A percentile compares a stretch with the other conserved stretches of the same genome.
Conservation (phyloP, 2,329 filamentous ascomycete genomes). For the Sporothrix sp. region DNA sequence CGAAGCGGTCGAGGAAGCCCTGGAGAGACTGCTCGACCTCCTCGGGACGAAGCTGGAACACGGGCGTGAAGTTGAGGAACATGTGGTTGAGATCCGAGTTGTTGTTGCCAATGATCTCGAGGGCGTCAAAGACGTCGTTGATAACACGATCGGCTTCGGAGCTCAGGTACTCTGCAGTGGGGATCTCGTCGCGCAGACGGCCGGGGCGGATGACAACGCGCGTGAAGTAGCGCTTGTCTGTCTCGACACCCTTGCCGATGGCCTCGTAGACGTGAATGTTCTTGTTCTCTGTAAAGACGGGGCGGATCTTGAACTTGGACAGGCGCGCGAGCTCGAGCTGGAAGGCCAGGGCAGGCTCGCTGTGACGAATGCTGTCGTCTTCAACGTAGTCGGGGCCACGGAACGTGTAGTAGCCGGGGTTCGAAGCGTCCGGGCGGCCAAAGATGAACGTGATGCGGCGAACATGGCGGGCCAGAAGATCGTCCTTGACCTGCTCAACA, state of each 20-base stretch:
- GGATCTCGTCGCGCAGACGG: conserved; percentile 90
- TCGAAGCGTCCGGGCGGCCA: conserved; percentile 85
- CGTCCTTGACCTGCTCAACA: conserved; percentile 71
- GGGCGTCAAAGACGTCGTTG: conserved; percentile 93
- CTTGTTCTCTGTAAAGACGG: conserved; percentile 97
- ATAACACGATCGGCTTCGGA: conserved; percentile 94
- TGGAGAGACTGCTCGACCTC: conserved; percentile 90
- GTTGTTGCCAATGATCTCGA: conserved; percentile 98
- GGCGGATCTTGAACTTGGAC: conserved; percentile 95
- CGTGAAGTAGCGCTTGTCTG: conserved; percentile 97
- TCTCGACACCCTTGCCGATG: conserved; percentile 85
- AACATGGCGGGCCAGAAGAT: conserved; percentile 70
- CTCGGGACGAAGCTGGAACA: conserved; percentile 81
- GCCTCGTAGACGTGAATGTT: conserved; percentile 99
- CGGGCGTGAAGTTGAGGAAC: conserved; percentile 98
- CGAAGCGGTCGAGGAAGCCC: conserved; percentile 94
- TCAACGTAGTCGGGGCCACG: conserved; percentile 81
- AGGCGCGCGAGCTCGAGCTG: conserved; percentile 92
- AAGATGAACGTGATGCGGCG: conserved; percentile 94
- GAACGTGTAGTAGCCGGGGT: conserved; percentile 98
- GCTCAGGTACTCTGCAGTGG: conserved; percentile 96
- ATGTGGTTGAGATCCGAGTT: conserved; percentile 99
- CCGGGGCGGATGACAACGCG: conserved; percentile 91
- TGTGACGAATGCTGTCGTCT: conserved; percentile 94
- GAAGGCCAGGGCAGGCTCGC: conserved; percentile 92